Percentiles rank a stretch among this genome's conserved stretches.
These are phyloP conservation scores for Penicillium paxilli DNA, from an alignment of 495 filamentous ascomycete species.

Conservation along the genomic window DNA sequence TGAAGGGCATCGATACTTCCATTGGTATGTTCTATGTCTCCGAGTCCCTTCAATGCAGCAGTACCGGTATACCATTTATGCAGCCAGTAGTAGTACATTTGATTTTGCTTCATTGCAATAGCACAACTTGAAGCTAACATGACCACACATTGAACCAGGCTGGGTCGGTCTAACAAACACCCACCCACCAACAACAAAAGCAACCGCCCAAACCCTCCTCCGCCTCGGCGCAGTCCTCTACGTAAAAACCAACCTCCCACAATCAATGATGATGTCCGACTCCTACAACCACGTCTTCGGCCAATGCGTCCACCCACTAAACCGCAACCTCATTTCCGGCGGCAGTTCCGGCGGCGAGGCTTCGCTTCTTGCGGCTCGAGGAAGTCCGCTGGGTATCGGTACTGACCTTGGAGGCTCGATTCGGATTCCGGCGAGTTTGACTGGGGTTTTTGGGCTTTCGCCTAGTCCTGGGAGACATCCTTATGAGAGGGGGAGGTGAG, in stretches of 20 bases:
- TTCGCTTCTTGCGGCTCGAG: slow-evolving; percentile 58
- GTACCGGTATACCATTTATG: no score
- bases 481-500: slow-evolving; percentile 43
- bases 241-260: slow-evolving; percentile 63
- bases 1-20: slow-evolving; percentile 56
- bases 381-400: slow-evolving; percentile 64
- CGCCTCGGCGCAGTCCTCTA: slow-evolving; percentile 54
- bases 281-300: slow-evolving; percentile 45
- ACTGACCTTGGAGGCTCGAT: slow-evolving; percentile 72
- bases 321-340: slow-evolving; percentile 56
- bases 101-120: no score
- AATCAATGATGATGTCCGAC: slow-evolving; percentile 62
- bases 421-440: slow-evolving; percentile 61
- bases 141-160: slow-evolving; percentile 15
- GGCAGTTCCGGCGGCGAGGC: slow-evolving; percentile 69
- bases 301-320: slow-evolving; percentile 57
- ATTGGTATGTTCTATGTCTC: slow-evolving; percentile 34
- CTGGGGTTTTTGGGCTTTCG: slow-evolving; percentile 65
- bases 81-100: not conserved
- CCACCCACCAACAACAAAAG: slow-evolving; percentile 28
- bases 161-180: slow-evolving; percentile 39
- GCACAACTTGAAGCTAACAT: not conserved
- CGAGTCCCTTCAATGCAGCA: not conserved
- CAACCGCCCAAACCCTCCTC: slow-evolving; percentile 31
- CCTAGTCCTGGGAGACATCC: slow-evolving; percentile 63